A percentile compares a stretch with the other conserved stretches of the same genome.
phyloP scores from a whole-genome alignment of 2,329 filamentous ascomycete genomes.

The Penicillium sp. region DNA sequence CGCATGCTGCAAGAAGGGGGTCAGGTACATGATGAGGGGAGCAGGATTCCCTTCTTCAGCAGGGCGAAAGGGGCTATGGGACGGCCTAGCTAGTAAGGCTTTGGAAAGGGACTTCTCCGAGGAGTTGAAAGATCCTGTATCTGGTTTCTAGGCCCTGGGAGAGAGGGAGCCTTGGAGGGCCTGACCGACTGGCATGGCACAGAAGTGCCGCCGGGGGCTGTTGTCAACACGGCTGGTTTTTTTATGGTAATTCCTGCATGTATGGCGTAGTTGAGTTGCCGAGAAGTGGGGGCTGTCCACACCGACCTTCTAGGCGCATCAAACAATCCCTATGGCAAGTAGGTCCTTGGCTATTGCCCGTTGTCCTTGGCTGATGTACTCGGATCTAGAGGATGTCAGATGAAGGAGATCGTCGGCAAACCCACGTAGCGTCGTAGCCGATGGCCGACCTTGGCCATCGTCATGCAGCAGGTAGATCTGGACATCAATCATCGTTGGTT shows the following conservation, averaged over 20 bases:
- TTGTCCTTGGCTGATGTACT: neutral
- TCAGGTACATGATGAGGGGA: neutral
- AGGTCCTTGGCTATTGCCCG: neutral
- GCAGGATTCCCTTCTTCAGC: neutral
- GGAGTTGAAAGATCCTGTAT: neutral
- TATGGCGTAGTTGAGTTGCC: neutral
- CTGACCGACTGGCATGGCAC: neutral
- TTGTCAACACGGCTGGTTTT: neutral
- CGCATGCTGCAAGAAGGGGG: neutral
- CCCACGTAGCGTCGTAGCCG: neutral
- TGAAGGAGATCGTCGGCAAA: neutral
- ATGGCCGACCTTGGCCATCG: slow-evolving; percentile 17
- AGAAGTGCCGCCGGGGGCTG: neutral
- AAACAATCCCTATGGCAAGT: neutral
- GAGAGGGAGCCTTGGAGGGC: neutral
- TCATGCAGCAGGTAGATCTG: slow-evolving; percentile 8
- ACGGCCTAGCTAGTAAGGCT: neutral
- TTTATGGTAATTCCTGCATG: neutral
- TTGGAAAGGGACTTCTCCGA: neutral
- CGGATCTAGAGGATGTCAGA: neutral
- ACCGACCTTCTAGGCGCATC: neutral
- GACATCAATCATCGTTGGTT: neutral
- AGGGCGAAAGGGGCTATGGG: neutral
- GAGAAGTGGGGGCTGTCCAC: neutral
- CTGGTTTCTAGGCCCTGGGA: neutral